Base-by-base conservation (phyloP, 768 basidiomycete species). In the Lentinula raphanica region DNA sequence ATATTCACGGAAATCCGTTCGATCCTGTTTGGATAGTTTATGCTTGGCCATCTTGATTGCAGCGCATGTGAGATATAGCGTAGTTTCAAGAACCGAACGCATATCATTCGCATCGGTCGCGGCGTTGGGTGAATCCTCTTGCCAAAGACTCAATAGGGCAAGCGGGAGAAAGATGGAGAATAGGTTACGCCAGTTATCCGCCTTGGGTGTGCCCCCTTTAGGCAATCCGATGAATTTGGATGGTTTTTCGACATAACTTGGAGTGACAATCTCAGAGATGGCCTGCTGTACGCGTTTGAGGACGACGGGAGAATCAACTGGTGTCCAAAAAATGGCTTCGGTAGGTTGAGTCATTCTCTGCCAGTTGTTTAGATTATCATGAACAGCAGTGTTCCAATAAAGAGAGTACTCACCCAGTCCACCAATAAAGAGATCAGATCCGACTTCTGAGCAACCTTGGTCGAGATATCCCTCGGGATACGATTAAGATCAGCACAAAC, bases 181-280 rank as follows among this genome's bases (percentile, higher is more conserved):
- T 1, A 66, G 12, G 0, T 56, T 51, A 1, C 59, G 23, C 67
- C 69, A 71, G 27, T 70, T 32, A 6, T 69, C 66, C 0, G 67
- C 66, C 45, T 71, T 71, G 23, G 71, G 48, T 0, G 53, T 68
- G 3, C 70, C 65, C 5, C 61, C 65, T 12, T 5, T 32, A 3
- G 53, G 29, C 11, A 39, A 23, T 1, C 64, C 64, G 39, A 59
- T 35, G 23, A 63, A 44, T 6, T 11, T 19, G 21, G 65, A 64
- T 21, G 57, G 58, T 3, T 39, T 28, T n/a, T 11, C 17, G 28
- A 60, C 9, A 59, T 61, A 63, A 0, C 58, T 6, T 6, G 54
- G 54, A 27, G 25, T 25, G 9, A 55, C 19, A 11, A 42, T 17
- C 19, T 55, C 27, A 1, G 15, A 19, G 17, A 59, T 59, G 6